Percentiles rank a stretch among this genome's conserved stretches.
These are phyloP conservation scores for Sporothrix dimorphospora DNA, from an alignment of 2,329 filamentous ascomycete species.

Conservation along the genomic window DNA sequence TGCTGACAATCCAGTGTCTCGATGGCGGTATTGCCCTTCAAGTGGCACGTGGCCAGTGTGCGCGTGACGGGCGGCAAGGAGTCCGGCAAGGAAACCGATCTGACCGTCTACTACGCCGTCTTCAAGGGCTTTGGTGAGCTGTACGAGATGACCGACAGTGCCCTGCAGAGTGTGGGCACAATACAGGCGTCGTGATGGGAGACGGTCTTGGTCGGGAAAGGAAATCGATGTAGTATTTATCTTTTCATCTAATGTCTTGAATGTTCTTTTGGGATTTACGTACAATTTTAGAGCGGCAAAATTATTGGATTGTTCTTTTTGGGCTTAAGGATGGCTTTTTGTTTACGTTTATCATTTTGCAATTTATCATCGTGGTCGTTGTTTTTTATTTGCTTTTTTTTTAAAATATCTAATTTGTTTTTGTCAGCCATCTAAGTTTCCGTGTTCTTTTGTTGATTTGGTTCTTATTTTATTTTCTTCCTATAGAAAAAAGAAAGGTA, in stretches of 20 bases:
- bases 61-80: background rate
- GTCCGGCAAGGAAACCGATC: slow-evolving; percentile 3
- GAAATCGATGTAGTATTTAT: background rate
- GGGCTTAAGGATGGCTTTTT: too few relatives aligned
- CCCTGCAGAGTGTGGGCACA: slow-evolving; percentile 15
- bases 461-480: too few relatives aligned
- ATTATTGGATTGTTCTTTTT: too few relatives aligned
- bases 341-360: too few relatives aligned
- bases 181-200: background rate
- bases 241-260: background rate
- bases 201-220: background rate
- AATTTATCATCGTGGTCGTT: too few relatives aligned
- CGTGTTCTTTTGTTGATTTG: too few relatives aligned
- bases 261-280: background rate
- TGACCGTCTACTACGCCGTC: slow-evolving; percentile 22
- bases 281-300: too few relatives aligned
- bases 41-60: slow-evolving; percentile 21
- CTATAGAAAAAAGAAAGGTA: too few relatives aligned
- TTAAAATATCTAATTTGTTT: too few relatives aligned
- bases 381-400: too few relatives aligned
- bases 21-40: slow-evolving; percentile 8
- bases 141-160: slow-evolving; percentile 25
- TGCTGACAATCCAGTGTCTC: background rate
- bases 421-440: too few relatives aligned
- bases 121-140: slow-evolving; percentile 28